Evolutionary conservation across 805 yeast genomes (phyloP), one percentile per base, ranked within the genome.

Genomic region (Schwanniomyces pseudopolymorphus): DNA sequence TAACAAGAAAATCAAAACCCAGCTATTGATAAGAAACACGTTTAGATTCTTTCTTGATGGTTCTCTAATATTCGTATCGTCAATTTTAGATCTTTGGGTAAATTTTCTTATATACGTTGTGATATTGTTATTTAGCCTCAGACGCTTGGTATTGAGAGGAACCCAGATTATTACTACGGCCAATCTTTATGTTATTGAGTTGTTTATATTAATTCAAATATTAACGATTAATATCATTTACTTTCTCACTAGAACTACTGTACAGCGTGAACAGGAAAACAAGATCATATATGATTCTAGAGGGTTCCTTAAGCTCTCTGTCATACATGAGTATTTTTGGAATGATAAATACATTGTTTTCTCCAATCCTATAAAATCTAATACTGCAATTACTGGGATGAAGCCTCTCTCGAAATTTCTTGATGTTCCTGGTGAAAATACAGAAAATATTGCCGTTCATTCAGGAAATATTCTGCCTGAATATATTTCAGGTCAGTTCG

Each of bases 321-420:
- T 31, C 4, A 45, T 54, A 14, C 57, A 54, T 37, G 47, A 46
- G 5, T 42, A 40, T 13, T 52, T 45, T 24, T 54, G 56, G 58
- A 26, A 41, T 16, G 28, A 38, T 5, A 37, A 40, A 13, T 25
- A 17, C 13, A 11, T 47, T 6, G n/a, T 27, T 5, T 47, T 37
- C 26, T n/a, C 41, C 5, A 14, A 31, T 31, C 20, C 17, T 2
- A 14, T 14, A 8, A 8, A 6, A 7, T 31, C 5, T 4, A 11
- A 16, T 2, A 8, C 19, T 10, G 16, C 7, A 7, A 16, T 14
- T 2, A 3, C 35, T 16, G 25, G 25, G 5, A 22, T 22, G 8
- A 22, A 22, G 25, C 28, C 28, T 26, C 4, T 26, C 5, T 14
- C 35, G 3, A 8, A 14, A 5, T 31, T 16, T 14, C 17, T 16